A percentile compares a stretch with the other conserved stretches of the same genome.
Evolutionary conservation across 192 early-diverging fungal species (phyloP).

Genomic region (Backusella australiensis): DNA sequence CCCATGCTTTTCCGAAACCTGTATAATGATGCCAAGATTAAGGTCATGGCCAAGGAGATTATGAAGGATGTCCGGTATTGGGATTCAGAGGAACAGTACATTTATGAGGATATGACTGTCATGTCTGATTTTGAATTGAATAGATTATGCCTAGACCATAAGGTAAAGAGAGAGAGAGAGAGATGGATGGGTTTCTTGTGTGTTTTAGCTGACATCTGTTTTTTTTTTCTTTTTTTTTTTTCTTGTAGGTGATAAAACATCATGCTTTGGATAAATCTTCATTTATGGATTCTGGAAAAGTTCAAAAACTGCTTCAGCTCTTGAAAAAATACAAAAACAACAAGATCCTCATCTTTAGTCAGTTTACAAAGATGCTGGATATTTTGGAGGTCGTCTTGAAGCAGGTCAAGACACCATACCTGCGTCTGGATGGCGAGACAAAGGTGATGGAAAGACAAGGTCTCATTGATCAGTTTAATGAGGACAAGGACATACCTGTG

Average conservation of each 20-base stretch:
- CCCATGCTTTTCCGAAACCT: constrained; percentile 71
- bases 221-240: no score
- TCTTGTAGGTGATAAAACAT: constrained; percentile 31
- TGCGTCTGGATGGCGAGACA: constrained; percentile 68
- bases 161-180: constrained; percentile 31
- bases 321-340: constrained; percentile 56
- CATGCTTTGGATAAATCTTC: constrained; percentile 48
- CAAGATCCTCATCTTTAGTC: constrained; percentile 80
- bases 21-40: constrained; percentile 56
- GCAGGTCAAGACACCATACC: constrained; percentile 46
- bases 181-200: background rate
- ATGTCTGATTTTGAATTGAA: constrained; percentile 89
- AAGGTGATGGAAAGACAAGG: constrained; percentile 68
- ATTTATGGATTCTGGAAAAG: constrained; percentile 79
- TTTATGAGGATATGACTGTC: constrained; percentile 83
- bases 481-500: constrained; percentile 44
- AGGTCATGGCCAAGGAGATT: constrained; percentile 67
- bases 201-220: no score
- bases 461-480: constrained; percentile 80
- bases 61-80: constrained; percentile 67
- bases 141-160: constrained; percentile 57
- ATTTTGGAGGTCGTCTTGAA: constrained; percentile 75
- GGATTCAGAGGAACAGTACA: constrained; percentile 69
- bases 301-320: constrained; percentile 55
- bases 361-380: constrained; percentile 82